Base-by-base conservation (phyloP, 2,329 filamentous ascomycete genomes). In the Fusarium sp. region DNA sequence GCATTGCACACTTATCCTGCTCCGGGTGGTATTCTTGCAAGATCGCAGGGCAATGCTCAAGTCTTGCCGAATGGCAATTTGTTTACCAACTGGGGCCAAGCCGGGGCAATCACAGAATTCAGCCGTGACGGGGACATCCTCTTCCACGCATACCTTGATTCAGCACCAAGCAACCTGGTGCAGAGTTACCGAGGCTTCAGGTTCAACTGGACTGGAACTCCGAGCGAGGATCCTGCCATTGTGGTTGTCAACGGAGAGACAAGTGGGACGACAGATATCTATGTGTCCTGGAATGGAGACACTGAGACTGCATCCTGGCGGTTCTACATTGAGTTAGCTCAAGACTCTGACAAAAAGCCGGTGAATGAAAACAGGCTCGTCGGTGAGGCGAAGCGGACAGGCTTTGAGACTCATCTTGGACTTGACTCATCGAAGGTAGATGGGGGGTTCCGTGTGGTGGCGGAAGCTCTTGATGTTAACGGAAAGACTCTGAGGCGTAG, bases 81-180 rank as follows among this genome's bases (percentile, higher is more conserved):
- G 8, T 77, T 89, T 38, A 83, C 89, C 47, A 86, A 86, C 67
- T 90, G 87, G 87, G 87, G 88, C 3, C 82, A 81, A 0, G 81
- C 80, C 22, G 84, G 84, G 0, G 82, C 81, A 5, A 67, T 85
- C 21, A 86, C 83, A 2, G 84, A 84, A 69, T 82, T 85, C 68
- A 78, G 77, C 2, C 66, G 77, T 2, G 80, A 83, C 19, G 87
- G 86, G 10, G 77, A 79, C 5, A 73, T 83, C 6, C 75, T 89
- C 15, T 87, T 88, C 78, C 84, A 89, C 60, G 80, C 80, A 7
- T 84, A 85, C 69, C 78, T 88, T 36, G 81, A 81, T 52, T 42
- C 44, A 1, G 5, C 73, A 72, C 42, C 76, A 75, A 36, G 17
- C 34, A 36, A 36, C 10, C 65, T 74, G 73, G 73, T 86, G 1